These are phyloP conservation scores for Inga leiocalycina DNA, from an alignment of 306 rosid genomes.

Conservation along the genomic window DNA sequence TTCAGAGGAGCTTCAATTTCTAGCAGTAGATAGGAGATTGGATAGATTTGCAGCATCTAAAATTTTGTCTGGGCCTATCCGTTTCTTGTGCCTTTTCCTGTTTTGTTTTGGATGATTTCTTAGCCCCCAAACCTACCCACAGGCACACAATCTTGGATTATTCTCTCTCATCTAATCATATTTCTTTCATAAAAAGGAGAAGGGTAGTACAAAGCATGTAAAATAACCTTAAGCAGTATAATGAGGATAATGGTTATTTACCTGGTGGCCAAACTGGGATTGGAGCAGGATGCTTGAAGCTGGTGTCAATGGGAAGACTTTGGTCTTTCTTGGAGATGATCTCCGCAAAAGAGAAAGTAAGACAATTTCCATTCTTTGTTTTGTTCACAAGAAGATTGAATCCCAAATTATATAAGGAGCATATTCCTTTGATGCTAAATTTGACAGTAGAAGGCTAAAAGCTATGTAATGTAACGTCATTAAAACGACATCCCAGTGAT, in stretches of 20 bases:
- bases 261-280: conserved; percentile 41
- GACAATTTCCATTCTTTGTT: conserved; percentile 41
- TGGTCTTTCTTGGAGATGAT: conserved; percentile 22
- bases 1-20: neutral
- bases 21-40: neutral
- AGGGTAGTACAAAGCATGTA: too few species aligned
- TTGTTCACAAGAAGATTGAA: neutral
- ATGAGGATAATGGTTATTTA: neutral
- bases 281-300: conserved; percentile 56
- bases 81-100: neutral
- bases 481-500: neutral
- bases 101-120: too few species aligned
- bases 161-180: too few species aligned
- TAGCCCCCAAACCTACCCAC: too few species aligned
- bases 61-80: neutral
- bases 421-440: conserved; percentile 7
- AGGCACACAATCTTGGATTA: too few species aligned
- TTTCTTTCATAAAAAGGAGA: too few species aligned
- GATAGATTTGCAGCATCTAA: neutral
- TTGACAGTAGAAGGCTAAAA: neutral
- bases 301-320: conserved; percentile 45
- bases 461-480: neutral
- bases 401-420: conserved; percentile 20
- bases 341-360: conserved; percentile 3
- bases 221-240: too few species aligned